These are phyloP conservation scores for Elsinoe necatrix DNA, from an alignment of 2,329 filamentous ascomycete genomes.

Conservation along the genomic window DNA sequence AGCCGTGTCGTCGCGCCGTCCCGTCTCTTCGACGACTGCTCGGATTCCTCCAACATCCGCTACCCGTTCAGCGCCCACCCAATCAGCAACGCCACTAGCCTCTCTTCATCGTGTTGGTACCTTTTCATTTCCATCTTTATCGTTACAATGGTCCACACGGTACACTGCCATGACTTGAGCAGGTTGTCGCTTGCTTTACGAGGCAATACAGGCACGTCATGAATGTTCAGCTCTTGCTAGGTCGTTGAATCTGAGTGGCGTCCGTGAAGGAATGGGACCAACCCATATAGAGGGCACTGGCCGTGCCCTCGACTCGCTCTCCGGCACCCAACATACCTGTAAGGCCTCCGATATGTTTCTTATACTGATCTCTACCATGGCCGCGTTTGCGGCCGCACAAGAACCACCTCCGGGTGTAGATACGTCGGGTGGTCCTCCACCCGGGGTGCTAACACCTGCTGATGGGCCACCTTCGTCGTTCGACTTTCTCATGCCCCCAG, in stretches of 20 bases:
- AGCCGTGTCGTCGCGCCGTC: slow-evolving; percentile 1
- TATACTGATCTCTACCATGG: neutral
- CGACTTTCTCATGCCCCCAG: neutral
- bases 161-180: slow-evolving; percentile 2
- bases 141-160: neutral
- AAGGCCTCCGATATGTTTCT: neutral
- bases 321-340: neutral
- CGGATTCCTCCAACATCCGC: slow-evolving; percentile 7
- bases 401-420: neutral
- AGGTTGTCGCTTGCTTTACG: neutral
- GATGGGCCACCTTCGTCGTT: neutral
- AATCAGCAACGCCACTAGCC: neutral
- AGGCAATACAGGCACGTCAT: neutral
- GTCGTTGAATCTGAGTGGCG: neutral
- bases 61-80: neutral
- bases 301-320: neutral
- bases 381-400: slow-evolving; percentile 5
- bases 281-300: slow-evolving; percentile 2
- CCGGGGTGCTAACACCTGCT: neutral
- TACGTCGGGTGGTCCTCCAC: neutral
- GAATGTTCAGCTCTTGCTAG: neutral
- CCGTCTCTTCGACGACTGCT: slow-evolving; percentile 4
- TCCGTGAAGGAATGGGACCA: neutral
- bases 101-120: neutral
- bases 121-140: neutral